A percentile compares a stretch with the other conserved stretches of the same genome.
phyloP scores from a whole-genome alignment of 1,284 basidiomycete genomes.

The Pseudozyma flocculosa region DNA sequence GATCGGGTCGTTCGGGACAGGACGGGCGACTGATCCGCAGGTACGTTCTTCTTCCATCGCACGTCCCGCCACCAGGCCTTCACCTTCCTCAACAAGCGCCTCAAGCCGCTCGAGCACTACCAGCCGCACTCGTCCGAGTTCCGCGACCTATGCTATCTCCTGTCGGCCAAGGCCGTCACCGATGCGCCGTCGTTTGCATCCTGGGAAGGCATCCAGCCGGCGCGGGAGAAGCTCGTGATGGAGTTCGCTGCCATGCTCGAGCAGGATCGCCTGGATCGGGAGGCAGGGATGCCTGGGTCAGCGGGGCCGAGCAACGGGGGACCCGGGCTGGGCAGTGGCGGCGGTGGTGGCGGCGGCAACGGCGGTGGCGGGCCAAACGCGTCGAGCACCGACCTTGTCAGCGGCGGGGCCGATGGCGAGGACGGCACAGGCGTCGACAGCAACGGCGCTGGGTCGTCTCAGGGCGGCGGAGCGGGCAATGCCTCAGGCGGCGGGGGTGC shows the following conservation, averaged over 20 bases:
- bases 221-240: slow-evolving; percentile 59
- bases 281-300: slow-evolving; percentile 24
- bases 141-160: slow-evolving; percentile 61
- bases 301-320: too few relatives aligned
- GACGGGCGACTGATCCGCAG: background rate
- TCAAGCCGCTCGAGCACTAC: slow-evolving; percentile 63
- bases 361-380: slow-evolving; percentile 1
- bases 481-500: background rate
- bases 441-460: too few relatives aligned
- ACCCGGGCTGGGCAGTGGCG: background rate
- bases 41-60: background rate
- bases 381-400: background rate
- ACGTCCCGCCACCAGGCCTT: slow-evolving; percentile 57
- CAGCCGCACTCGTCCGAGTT: slow-evolving; percentile 62
- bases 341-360: slow-evolving; percentile 1
- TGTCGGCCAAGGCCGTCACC: slow-evolving; percentile 59
- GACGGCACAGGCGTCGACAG: too few relatives aligned
- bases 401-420: too few relatives aligned
- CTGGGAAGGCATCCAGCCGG: slow-evolving; percentile 61
- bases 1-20: too few relatives aligned
- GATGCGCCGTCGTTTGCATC: slow-evolving; percentile 61
- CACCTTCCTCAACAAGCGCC: slow-evolving; percentile 61
- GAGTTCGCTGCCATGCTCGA: slow-evolving; percentile 50
- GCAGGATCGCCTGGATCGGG: slow-evolving; percentile 47
- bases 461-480: background rate